Evolutionary conservation across 2,329 filamentous ascomycete genomes (phyloP).

Genomic region (Claviceps paspali): DNA sequence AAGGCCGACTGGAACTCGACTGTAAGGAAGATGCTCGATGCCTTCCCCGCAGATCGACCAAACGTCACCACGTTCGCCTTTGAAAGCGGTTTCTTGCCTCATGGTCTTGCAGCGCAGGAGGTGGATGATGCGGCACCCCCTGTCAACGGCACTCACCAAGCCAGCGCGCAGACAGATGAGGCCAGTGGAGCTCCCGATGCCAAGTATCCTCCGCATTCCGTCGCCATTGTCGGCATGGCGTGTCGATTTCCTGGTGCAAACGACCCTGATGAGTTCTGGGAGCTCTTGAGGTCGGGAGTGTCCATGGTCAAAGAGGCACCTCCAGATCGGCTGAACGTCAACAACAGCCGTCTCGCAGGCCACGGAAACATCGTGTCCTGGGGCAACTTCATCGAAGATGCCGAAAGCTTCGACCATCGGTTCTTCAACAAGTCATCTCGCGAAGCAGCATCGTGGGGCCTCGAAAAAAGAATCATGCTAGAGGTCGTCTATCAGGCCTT

Average conservation of each 20-base stretch:
- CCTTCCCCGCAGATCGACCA: not conserved
- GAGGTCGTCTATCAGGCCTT: conserved; percentile 1
- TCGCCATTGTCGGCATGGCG: conserved; percentile 25
- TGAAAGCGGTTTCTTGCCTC: not conserved
- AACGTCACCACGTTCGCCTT: not conserved
- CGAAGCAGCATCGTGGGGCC: conserved; percentile 45
- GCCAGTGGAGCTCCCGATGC: not conserved
- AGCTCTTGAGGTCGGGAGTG: conserved; percentile 4
- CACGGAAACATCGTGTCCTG: not conserved
- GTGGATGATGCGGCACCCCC: not conserved
- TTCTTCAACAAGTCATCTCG: conserved; percentile 61
- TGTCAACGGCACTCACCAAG: not conserved
- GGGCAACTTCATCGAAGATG: conserved; percentile 37
- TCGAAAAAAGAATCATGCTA: conserved; percentile 12
- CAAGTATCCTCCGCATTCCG: not conserved
- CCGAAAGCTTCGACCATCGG: conserved; percentile 47
- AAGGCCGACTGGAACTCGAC: not conserved
- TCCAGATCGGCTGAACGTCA: not conserved
- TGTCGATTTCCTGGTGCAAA: conserved; percentile 22
- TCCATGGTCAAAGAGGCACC: not conserved
- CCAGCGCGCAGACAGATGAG: not conserved
- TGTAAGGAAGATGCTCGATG: not conserved
- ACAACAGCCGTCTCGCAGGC: not conserved
- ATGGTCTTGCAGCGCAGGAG: not conserved
- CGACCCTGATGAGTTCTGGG: conserved; percentile 20